Percentiles rank a stretch among this genome's conserved stretches.
Conservation (phyloP, 2,329 filamentous ascomycete genomes). For the Trichophyton verrucosum region DNA sequence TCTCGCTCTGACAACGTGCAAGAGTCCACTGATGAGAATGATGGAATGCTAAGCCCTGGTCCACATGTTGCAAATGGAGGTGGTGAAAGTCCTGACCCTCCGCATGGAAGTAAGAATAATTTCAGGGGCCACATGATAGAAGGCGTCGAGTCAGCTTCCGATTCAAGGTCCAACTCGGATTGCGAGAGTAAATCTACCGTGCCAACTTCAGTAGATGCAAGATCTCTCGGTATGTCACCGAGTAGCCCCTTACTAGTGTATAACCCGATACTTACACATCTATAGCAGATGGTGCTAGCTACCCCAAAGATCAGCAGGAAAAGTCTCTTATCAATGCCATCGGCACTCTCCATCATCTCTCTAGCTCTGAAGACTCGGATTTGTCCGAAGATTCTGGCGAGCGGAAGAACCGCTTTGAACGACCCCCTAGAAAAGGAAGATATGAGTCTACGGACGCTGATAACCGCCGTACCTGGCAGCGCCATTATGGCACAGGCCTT, state of each 20-base stretch:
- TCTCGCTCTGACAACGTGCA: background rate
- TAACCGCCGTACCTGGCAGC: background rate
- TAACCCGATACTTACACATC: background rate
- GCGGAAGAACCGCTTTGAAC: constrained; percentile 1
- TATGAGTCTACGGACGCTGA: background rate
- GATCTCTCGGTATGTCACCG: background rate
- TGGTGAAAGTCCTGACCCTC: constrained; percentile 14
- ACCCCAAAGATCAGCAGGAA: background rate
- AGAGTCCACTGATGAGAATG: background rate
- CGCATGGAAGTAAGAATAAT: constrained; percentile 6
- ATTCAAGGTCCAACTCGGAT: background rate
- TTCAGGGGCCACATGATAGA: constrained; percentile 16
- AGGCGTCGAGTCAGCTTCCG: background rate
- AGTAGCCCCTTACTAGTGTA: background rate
- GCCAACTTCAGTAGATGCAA: background rate
- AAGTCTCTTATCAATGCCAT: background rate
- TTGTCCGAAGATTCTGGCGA: background rate
- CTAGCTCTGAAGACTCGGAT: background rate
- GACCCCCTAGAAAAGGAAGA: background rate
- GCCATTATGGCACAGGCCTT: too few species aligned
- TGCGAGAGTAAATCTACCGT: background rate
- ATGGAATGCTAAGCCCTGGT: background rate
- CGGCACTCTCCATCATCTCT: background rate
- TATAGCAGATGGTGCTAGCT: background rate
- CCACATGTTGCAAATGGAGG: constrained; percentile 12